These are phyloP conservation scores for Symbiodinium natans DNA, from an alignment of 73 alveolate species.

Conservation along the genomic window DNA sequence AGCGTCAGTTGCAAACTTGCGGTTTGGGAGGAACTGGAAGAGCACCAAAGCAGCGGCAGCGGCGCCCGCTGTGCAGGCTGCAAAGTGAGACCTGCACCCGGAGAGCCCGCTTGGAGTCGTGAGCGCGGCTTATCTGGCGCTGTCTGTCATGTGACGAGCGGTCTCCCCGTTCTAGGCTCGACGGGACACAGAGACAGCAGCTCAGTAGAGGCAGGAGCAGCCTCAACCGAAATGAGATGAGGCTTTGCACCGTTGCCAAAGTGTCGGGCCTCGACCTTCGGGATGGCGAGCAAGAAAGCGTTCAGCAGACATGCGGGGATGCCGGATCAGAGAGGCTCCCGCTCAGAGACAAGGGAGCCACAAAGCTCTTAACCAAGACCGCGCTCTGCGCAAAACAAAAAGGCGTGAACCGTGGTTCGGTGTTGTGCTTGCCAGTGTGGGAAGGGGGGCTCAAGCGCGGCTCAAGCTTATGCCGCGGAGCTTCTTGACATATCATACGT, in stretches of 20 bases:
- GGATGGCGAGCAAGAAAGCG: neutral
- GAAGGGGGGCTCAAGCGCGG: no score
- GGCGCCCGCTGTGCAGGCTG: neutral
- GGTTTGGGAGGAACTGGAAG: neutral
- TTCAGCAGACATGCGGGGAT: neutral
- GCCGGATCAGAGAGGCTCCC: neutral
- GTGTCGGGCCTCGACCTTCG: conserved; percentile 8
- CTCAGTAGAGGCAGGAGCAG: neutral
- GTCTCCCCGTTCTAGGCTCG: no score
- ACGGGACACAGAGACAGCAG: no score
- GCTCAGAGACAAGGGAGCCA: neutral
- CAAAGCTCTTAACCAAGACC: neutral
- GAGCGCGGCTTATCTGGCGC: no score
- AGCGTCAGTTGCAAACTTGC: neutral
- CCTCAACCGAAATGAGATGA: neutral
- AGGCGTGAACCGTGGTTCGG: no score
- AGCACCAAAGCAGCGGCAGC: neutral
- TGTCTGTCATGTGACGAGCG: no score
- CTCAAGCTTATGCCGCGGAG: no score
- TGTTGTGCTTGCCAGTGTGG: no score
- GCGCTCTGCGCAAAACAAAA: neutral
- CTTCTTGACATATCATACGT: no score
- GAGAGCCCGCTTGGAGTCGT: neutral
- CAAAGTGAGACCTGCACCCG: neutral
- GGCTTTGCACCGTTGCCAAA: neutral